A percentile compares a stretch with the other conserved stretches of the same genome.
phyloP scores from a whole-genome alignment of 2,329 filamentous ascomycete species.

The Cladobotryum protrusum region DNA sequence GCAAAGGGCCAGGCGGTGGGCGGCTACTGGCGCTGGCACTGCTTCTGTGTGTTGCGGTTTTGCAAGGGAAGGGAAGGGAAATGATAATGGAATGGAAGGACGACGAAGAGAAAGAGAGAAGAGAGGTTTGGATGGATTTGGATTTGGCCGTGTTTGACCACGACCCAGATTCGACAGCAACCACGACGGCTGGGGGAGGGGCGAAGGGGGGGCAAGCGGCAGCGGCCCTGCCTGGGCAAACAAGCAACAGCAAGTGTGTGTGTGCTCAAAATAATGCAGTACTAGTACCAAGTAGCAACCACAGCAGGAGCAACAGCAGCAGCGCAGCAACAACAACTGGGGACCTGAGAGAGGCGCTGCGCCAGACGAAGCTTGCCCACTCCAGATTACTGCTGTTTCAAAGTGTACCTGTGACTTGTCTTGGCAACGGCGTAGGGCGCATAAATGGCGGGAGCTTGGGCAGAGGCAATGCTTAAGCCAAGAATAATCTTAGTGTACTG shows the following conservation, averaged over 20 bases:
- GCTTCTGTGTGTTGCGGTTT: neutral
- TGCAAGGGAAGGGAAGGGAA: conserved; percentile 7
- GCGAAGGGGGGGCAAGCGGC: neutral
- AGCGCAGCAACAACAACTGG: neutral
- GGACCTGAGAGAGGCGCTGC: neutral
- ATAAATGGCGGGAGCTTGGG: neutral
- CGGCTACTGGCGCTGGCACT: conserved; percentile 3
- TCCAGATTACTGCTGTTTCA: neutral
- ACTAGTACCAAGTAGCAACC: no score
- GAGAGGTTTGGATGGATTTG: neutral
- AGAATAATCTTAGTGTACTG: no score
- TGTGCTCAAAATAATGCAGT: no score
- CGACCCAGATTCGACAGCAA: conserved; percentile 8
- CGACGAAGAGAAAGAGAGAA: neutral
- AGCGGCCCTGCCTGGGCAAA: neutral
- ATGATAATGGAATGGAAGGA: conserved; percentile 9
- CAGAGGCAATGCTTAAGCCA: neutral
- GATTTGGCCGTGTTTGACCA: neutral
- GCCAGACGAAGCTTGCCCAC: neutral
- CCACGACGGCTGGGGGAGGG: conserved; percentile 5
- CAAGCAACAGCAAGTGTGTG: no score
- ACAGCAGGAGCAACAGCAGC: neutral
- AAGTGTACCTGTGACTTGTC: neutral
- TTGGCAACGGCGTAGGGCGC: neutral
- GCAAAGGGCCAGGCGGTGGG: neutral